Percentiles rank a stretch among this genome's conserved stretches.
phyloP scores from a whole-genome alignment of 805 yeast species.

The Metschnikowia aberdeeniae region DNA sequence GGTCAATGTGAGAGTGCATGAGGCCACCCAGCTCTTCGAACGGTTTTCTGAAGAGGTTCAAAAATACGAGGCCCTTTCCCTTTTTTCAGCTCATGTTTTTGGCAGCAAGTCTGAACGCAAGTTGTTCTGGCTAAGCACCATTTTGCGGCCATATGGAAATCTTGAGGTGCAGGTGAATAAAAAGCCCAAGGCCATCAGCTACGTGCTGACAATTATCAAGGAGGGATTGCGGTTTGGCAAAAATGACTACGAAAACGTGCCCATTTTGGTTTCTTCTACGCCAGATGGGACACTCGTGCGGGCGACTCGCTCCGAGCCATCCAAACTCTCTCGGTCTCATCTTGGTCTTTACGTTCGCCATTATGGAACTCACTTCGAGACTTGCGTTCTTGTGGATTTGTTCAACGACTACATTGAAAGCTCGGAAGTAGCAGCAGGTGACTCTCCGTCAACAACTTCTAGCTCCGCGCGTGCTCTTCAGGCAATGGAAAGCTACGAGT shows the following conservation, averaged over 20 bases:
- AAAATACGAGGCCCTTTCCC: background rate
- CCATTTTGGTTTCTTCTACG: constrained; percentile 34
- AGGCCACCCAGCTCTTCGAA: constrained; percentile 22
- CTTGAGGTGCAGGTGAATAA: constrained; percentile 34
- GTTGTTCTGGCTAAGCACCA: constrained; percentile 45
- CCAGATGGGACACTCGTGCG: constrained; percentile 17
- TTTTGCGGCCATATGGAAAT: constrained; percentile 49
- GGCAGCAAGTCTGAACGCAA: constrained; percentile 15
- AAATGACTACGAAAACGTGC: constrained; percentile 48
- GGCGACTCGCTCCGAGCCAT: constrained; percentile 13
- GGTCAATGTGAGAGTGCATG: constrained; percentile 18
- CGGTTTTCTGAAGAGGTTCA: constrained; percentile 11
- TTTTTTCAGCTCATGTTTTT: constrained; percentile 4
- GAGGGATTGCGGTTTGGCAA: constrained; percentile 70
- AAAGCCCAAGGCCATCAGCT: constrained; percentile 32
- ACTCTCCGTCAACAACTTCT: background rate
- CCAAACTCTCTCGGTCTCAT: constrained; percentile 43
- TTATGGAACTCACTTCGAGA: constrained; percentile 50
- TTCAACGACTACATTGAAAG: constrained; percentile 22
- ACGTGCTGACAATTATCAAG: constrained; percentile 50
- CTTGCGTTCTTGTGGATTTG: constrained; percentile 37
- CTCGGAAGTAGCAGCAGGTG: background rate
- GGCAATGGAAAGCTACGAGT: constrained; percentile 25
- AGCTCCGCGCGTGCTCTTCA: background rate
- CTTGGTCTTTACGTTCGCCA: constrained; percentile 57